These are phyloP conservation scores for Aspergillus bertholletiae DNA, from an alignment of 495 filamentous ascomycete species.

Conservation along the genomic window DNA sequence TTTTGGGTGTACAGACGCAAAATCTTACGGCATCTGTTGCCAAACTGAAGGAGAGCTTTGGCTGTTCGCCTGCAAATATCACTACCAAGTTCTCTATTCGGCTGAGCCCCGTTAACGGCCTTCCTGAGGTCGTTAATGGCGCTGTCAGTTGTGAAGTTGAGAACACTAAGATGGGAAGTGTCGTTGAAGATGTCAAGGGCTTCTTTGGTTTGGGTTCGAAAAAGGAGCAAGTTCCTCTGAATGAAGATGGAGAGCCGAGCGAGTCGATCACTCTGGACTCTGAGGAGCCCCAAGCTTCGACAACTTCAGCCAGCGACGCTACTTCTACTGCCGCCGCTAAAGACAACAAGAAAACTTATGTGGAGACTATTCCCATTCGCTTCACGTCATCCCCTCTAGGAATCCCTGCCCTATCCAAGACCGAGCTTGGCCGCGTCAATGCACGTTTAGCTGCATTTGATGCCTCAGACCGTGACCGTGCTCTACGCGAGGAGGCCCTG, in stretches of 20 bases:
- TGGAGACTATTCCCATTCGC: conserved; percentile 66
- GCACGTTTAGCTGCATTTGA: conserved; percentile 76
- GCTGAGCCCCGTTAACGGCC: conserved; percentile 69
- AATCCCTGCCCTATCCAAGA: conserved; percentile 49
- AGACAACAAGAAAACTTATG: conserved; percentile 56
- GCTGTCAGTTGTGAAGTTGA: conserved; percentile 81
- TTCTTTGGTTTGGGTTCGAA: conserved; percentile 90
- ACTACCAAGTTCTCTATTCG: conserved; percentile 73
- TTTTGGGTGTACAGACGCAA: conserved; percentile 59
- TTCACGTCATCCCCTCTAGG: conserved; percentile 61
- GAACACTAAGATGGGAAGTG: conserved; percentile 69
- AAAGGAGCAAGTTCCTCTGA: conserved; percentile 77
- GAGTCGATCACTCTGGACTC: conserved; percentile 49
- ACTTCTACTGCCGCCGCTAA: conserved; percentile 45
- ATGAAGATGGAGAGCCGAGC: conserved; percentile 49
- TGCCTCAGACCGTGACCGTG: conserved; percentile 71
- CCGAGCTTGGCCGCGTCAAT: conserved; percentile 63
- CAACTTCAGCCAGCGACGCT: conserved; percentile 38
- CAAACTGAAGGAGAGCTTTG: conserved; percentile 68
- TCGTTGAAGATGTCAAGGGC: conserved; percentile 90
- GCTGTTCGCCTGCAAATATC: conserved; percentile 73
- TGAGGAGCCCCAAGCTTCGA: conserved; percentile 46
- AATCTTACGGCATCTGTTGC: conserved; percentile 83
- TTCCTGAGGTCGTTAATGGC: conserved; percentile 73
- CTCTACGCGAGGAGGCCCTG: conserved; percentile 77